Base-by-base conservation (phyloP, 176 grass and related monocot genomes). In the Triticum dicoccoides region DNA sequence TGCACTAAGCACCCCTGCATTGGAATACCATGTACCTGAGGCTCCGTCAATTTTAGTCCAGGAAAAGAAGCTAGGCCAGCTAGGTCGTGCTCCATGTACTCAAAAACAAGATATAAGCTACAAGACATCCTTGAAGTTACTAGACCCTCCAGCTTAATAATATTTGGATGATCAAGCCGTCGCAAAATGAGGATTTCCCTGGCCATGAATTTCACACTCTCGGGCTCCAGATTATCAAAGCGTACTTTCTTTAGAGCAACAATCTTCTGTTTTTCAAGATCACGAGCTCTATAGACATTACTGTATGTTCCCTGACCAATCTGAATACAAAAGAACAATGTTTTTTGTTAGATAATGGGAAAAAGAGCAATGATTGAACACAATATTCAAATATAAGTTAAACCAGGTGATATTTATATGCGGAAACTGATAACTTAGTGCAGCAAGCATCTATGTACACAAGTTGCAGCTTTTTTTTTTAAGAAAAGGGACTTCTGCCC, bases 271-370 rank as follows among this genome's bases (percentile, higher is more conserved):
- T 85, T 91, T 63, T 97, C 94, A 66, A 99, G 92, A 86, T 99
- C 97, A 4, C 92, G 92, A 73, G 97, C 94, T 87, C 94, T 85
- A 73, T 99, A 99, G 37, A 99, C 97, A 71, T 88, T 99, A 65
- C 97, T 99, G 80, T 99, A 99, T 79, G 97, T 99, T 69, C 97
- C 97, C 88, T 99, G 97, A 30, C 97, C 97, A 87, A 99, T 99
- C 97, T 99, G 90, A 70, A 82, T 85, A 90, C 73, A 92, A 80
- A 63, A 45, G 18, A 85, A 75, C 29, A 83, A 20, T 41, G 11
- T 45, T 49, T 81, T 21, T 21, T 59, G 0, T 8, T 59, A 21
- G 2, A 21, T 21, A 59, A 59, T 21, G 18, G 1, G 8, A 21
- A 92, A 80, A 63, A 38, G n/a, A 85, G 56, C 29, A 83, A 24